Conservation (phyloP, 768 basidiomycete species). For the Mycena rebaudengoi region DNA sequence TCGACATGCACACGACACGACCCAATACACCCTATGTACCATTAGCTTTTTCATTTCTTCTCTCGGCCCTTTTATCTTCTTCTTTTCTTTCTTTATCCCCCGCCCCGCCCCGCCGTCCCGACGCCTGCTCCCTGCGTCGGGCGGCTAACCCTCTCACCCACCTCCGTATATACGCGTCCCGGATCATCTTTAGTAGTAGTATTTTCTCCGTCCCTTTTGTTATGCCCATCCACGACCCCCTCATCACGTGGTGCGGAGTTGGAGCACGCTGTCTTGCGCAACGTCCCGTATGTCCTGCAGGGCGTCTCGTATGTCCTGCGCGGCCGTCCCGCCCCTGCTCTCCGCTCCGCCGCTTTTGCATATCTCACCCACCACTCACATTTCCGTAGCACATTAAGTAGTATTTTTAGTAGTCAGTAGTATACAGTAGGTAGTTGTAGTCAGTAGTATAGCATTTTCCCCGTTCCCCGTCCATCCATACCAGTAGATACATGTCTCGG, state of each 20-base stretch:
- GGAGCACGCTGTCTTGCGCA: no score
- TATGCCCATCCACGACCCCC: conserved; percentile 17
- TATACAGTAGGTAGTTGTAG: conserved; percentile 29
- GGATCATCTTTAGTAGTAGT: conserved; percentile 57
- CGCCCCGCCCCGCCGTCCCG: no score
- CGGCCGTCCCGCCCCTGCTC: no score
- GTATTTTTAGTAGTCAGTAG: conserved; percentile 49
- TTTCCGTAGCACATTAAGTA: no score
- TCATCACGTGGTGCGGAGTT: neutral
- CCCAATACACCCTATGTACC: conserved; percentile 10
- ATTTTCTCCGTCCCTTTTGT: conserved; percentile 1
- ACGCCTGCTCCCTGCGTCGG: no score
- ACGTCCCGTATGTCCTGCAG: no score
- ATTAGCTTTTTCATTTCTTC: conserved; percentile 23
- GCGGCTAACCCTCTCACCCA: conserved; percentile 5
- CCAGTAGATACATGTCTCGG: conserved; percentile 57
- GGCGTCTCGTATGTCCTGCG: no score
- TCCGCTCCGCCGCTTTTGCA: conserved; percentile 21
- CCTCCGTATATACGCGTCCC: conserved; percentile 16
- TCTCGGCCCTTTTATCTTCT: conserved; percentile 7
- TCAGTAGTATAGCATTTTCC: conserved; percentile 51
- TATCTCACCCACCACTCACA: conserved; percentile 36
- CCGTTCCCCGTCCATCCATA: conserved; percentile 49
- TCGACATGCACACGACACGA: neutral
- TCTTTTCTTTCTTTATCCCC: neutral